Percentiles rank a stretch among this genome's conserved stretches.
Evolutionary conservation across 1,284 basidiomycete genomes (phyloP).

Genomic region (Ustilago esculenta): DNA sequence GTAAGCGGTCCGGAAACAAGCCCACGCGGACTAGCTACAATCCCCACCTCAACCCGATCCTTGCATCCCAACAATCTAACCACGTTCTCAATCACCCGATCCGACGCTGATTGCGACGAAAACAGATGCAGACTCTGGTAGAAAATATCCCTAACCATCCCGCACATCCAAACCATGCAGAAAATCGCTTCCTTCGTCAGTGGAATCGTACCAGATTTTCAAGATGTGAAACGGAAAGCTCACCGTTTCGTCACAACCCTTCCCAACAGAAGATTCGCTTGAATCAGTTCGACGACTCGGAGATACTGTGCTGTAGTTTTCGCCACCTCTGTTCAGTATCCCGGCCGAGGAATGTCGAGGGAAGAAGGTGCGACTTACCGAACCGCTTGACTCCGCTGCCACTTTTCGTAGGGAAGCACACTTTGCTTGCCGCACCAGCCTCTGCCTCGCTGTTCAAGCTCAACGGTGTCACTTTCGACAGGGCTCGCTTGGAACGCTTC

Average conservation of each 20-base stretch:
- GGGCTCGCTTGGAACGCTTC: constrained; percentile 1
- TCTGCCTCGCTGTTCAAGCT: no score
- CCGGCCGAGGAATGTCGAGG: background rate
- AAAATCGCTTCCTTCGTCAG: no score
- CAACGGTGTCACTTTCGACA: background rate
- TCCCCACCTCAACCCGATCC: constrained; percentile 22
- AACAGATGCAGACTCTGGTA: constrained; percentile 52
- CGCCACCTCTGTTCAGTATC: no score
- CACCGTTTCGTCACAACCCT: constrained; percentile 48
- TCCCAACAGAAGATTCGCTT: constrained; percentile 18
- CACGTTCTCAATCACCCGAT: constrained; percentile 36
- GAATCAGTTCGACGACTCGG: constrained; percentile 40
- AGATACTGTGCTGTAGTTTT: constrained; percentile 45
- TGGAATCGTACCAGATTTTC: no score
- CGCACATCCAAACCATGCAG: no score
- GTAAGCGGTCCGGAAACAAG: constrained; percentile 36
- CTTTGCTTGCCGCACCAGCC: background rate
- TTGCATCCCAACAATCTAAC: constrained; percentile 10
- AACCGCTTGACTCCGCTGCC: constrained; percentile 11
- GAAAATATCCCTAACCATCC: constrained; percentile 47
- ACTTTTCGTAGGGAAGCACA: constrained; percentile 17
- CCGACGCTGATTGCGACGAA: constrained; percentile 38
- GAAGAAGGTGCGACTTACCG: constrained; percentile 8
- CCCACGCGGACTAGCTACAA: constrained; percentile 51
- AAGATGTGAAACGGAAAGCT: background rate